Percentiles rank a stretch among this genome's conserved stretches.
Conservation (phyloP, 345 rosid species). For the Camelina sativa region DNA sequence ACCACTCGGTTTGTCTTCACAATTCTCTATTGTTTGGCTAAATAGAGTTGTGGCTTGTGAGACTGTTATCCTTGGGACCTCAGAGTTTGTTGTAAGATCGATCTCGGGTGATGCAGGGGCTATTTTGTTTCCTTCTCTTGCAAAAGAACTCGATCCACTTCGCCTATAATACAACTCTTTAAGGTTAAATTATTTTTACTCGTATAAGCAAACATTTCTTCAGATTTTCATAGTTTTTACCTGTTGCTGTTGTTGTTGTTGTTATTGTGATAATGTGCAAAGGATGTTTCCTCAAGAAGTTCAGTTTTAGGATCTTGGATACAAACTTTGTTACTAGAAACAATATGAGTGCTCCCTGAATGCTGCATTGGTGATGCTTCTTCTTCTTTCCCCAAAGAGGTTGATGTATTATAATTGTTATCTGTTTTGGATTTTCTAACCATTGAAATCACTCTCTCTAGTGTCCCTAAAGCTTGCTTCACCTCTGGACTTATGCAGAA, state of each 20-base stretch:
- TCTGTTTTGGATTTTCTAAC: constrained; percentile 52
- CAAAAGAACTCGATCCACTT: constrained; percentile 52
- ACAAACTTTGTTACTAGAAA: constrained; percentile 42
- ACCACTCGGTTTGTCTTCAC: constrained; percentile 13
- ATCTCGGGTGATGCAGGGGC: constrained; percentile 60
- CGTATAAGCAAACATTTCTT: background rate
- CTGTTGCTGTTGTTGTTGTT: constrained; percentile 16
- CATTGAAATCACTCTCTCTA: constrained; percentile 70
- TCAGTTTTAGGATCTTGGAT: constrained; percentile 42
- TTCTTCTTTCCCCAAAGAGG: constrained; percentile 44
- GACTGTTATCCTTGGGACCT: constrained; percentile 40
- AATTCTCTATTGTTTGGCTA: constrained; percentile 27
- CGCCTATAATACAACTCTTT: constrained; percentile 42
- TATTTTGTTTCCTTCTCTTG: constrained; percentile 65
- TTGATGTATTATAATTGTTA: constrained; percentile 28
- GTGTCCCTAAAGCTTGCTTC: constrained; percentile 68
- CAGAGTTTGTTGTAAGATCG: constrained; percentile 28
- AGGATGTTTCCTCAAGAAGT: constrained; percentile 45
- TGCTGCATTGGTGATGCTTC: constrained; percentile 29
- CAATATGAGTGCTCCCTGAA: constrained; percentile 30
- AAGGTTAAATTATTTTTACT: background rate
- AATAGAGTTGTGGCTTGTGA: constrained; percentile 43
- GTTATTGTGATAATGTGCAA: constrained; percentile 31
- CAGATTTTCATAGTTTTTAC: background rate
- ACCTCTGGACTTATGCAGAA: constrained; percentile 65